phyloP scores from a whole-genome alignment of 371 early-diverging fungal genomes.

The Smittium culicis region DNA sequence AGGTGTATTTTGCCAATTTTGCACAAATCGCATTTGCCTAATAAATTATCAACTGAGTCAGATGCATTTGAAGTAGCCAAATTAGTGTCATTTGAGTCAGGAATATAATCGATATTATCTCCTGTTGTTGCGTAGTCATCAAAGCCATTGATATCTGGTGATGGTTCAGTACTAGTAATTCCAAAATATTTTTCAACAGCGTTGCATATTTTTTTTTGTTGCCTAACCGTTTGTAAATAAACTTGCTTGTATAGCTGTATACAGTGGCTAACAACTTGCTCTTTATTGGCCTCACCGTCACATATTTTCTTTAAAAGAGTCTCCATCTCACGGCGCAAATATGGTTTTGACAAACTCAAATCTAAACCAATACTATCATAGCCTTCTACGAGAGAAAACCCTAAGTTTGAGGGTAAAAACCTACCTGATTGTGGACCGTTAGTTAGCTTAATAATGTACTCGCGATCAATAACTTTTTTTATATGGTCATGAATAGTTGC shows the following conservation, averaged over 20 bases:
- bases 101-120: constrained; percentile 1
- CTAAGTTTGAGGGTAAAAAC: constrained; percentile 80
- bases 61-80: not conserved
- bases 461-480: constrained; percentile 82
- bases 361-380: constrained; percentile 81
- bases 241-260: constrained; percentile 48
- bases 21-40: not conserved
- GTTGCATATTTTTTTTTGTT: constrained; percentile 33
- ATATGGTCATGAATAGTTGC: constrained; percentile 99
- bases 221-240: constrained; percentile 34
- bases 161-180: constrained; percentile 10
- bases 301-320: constrained; percentile 52
- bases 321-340: constrained; percentile 66
- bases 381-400: constrained; percentile 82
- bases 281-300: constrained; percentile 40
- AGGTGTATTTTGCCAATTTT: not conserved
- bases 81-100: not conserved
- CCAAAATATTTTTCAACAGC: constrained; percentile 33
- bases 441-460: constrained; percentile 62
- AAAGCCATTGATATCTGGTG: constrained; percentile 9
- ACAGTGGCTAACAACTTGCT: constrained; percentile 42
- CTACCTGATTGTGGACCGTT: constrained; percentile 28
- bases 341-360: constrained; percentile 69
- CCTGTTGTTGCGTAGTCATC: constrained; percentile 8
- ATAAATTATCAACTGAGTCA: not conserved